Evolutionary conservation across 805 yeast genomes (phyloP).

Genomic region (Nakazawaea siamensis): DNA sequence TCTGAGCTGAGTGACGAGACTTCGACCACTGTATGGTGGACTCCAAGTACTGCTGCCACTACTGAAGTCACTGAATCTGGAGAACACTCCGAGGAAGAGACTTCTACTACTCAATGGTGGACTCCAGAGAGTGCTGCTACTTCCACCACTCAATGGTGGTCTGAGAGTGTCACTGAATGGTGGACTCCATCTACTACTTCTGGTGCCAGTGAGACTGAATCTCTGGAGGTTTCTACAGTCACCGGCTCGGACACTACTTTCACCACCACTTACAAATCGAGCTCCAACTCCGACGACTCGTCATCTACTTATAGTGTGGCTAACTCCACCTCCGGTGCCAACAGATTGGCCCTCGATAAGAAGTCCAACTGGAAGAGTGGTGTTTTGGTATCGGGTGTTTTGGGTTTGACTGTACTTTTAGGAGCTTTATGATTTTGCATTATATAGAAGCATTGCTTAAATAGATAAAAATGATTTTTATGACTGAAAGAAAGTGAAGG

Average conservation of each 20-base stretch:
- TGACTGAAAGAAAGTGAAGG: no score
- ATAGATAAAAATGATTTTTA: no score
- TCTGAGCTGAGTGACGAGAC: constrained; percentile 1
- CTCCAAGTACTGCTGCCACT: constrained; percentile 1
- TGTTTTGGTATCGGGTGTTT: constrained; percentile 6
- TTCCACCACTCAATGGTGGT: constrained; percentile 10
- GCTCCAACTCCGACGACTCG: constrained; percentile 1
- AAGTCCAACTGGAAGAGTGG: constrained; percentile 8
- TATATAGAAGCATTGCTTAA: no score
- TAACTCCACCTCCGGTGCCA: constrained; percentile 4
- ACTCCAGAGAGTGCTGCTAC: background rate
- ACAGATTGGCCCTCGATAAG: background rate
- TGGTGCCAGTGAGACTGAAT: background rate
- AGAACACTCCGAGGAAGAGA: background rate
- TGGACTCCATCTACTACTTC: constrained; percentile 9
- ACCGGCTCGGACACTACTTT: constrained; percentile 6
- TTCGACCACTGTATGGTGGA: constrained; percentile 8
- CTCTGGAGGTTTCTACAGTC: constrained; percentile 3
- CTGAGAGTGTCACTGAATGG: constrained; percentile 7
- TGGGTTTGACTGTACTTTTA: constrained; percentile 5
- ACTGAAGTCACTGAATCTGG: background rate
- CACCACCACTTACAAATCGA: constrained; percentile 2
- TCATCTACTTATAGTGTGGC: constrained; percentile 4
- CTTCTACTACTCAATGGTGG: background rate
- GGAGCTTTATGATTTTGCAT: constrained; percentile 7